A percentile compares a stretch with the other conserved stretches of the same genome.
Evolutionary conservation across 306 rosid genomes (phyloP).

Genomic region (Glycyrrhiza uralensis): DNA sequence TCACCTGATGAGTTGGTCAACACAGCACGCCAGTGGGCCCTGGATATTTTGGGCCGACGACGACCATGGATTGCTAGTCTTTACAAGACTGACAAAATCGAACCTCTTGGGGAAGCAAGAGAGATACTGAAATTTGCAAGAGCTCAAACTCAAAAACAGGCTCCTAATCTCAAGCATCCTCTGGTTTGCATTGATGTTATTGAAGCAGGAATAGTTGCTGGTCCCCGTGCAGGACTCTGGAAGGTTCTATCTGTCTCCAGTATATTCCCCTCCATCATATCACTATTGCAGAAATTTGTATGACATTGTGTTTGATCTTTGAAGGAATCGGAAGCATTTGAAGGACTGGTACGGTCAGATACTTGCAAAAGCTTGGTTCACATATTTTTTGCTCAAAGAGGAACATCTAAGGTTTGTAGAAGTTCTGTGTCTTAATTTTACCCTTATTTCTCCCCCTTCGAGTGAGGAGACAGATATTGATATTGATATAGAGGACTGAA

Average conservation of each 20-base stretch:
- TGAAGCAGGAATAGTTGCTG: constrained; percentile 80
- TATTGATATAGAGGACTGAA: not conserved
- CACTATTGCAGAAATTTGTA: not conserved
- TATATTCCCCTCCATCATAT: constrained; percentile 7
- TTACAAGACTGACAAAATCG: constrained; percentile 75
- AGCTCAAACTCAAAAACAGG: constrained; percentile 63
- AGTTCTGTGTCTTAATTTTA: constrained; percentile 3
- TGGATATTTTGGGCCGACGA: constrained; percentile 62
- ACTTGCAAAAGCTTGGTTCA: constrained; percentile 79
- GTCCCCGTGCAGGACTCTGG: constrained; percentile 86
- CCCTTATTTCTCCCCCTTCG: not conserved
- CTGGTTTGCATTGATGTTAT: constrained; percentile 86
- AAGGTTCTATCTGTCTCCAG: constrained; percentile 58
- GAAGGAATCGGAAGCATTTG: constrained; percentile 88
- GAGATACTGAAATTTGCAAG: constrained; percentile 81
- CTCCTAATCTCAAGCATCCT: constrained; percentile 91
- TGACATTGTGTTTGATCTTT: constrained; percentile 37
- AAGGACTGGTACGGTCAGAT: constrained; percentile 55
- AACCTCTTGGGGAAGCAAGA: constrained; percentile 90
- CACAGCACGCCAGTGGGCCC: constrained; percentile 82
- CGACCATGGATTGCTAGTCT: constrained; percentile 92
- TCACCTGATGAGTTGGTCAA: constrained; percentile 64
- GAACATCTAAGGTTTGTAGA: constrained; percentile 80
- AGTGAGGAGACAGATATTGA: not conserved
- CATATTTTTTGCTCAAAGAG: constrained; percentile 86